These are phyloP conservation scores for Wakefieldia striispora DNA, from an alignment of 768 basidiomycete genomes.

Conservation along the genomic window DNA sequence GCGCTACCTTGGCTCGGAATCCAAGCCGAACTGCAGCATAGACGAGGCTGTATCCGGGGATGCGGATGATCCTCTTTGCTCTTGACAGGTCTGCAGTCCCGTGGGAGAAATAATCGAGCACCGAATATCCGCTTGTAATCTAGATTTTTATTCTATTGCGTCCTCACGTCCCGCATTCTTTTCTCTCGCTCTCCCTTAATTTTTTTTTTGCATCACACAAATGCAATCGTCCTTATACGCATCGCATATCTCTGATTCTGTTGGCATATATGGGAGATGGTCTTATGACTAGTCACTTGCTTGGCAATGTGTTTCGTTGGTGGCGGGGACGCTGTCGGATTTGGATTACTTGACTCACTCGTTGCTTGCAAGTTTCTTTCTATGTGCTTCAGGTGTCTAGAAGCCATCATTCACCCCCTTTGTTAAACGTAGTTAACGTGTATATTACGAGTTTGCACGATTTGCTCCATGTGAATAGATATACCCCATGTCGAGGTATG, in stretches of 20 bases:
- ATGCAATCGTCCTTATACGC: slow-evolving; percentile 18
- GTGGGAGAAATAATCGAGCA: slow-evolving; percentile 23
- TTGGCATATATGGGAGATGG: slow-evolving; percentile 5
- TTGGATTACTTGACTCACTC: slow-evolving; percentile 7
- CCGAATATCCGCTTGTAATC: slow-evolving; percentile 34
- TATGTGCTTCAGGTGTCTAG: background rate
- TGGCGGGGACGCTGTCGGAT: background rate
- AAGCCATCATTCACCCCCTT: background rate
- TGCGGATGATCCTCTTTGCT: slow-evolving; percentile 24
- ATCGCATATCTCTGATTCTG: slow-evolving; percentile 13
- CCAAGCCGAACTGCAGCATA: no score
- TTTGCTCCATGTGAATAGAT: background rate
- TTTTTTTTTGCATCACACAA: slow-evolving; percentile 1
- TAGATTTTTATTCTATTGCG: slow-evolving; percentile 28
- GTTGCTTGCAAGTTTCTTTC: background rate
- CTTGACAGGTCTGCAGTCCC: slow-evolving; percentile 12
- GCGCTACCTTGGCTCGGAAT: no score
- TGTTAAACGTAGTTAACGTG: slow-evolving; percentile 1
- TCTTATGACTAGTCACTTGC: background rate
- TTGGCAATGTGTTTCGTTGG: background rate
- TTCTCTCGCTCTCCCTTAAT: slow-evolving; percentile 14
- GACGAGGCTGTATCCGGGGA: slow-evolving; percentile 1
- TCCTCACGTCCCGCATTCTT: slow-evolving; percentile 14
- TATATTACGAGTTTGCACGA: slow-evolving; percentile 3
- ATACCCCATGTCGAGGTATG: background rate